These are phyloP conservation scores for Chaetomidium leptoderma DNA, from an alignment of 495 filamentous ascomycete genomes.

Conservation along the genomic window DNA sequence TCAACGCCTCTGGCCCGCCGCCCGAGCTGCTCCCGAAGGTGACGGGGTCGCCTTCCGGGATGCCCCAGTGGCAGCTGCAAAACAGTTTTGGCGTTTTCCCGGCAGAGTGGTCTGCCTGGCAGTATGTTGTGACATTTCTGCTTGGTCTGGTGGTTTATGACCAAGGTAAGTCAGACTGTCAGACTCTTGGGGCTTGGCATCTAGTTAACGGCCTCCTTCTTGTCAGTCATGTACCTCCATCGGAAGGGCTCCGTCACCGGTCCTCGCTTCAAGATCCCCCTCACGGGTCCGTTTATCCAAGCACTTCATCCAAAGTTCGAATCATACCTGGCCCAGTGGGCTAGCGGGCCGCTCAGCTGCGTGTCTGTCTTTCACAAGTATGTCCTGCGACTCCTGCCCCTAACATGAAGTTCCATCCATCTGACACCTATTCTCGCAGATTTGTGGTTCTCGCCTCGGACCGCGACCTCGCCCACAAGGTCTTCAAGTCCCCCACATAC, in stretches of 20 bases:
- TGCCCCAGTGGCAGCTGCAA: background rate
- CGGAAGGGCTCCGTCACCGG: constrained; percentile 78
- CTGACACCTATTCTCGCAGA: constrained; percentile 41
- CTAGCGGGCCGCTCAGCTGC: constrained; percentile 84
- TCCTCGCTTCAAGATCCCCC: constrained; percentile 78
- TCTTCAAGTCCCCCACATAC: constrained; percentile 89
- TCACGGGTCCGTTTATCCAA: constrained; percentile 92
- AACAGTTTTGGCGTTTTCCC: background rate
- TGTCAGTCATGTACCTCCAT: constrained; percentile 1
- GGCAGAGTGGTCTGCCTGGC: constrained; percentile 9
- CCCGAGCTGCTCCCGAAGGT: background rate
- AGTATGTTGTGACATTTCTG: constrained; percentile 20
- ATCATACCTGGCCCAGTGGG: constrained; percentile 87
- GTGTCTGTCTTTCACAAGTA: constrained; percentile 99
- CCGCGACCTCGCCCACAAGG: constrained; percentile 91
- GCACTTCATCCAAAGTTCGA: constrained; percentile 89
- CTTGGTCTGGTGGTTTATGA: constrained; percentile 24
- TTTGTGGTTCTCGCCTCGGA: constrained; percentile 97
- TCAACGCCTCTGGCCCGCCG: constrained; percentile 2
- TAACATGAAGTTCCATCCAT: background rate
- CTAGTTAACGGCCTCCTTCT: background rate
- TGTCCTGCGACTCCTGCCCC: constrained; percentile 27
- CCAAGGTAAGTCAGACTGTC: constrained; percentile 7
- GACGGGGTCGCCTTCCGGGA: background rate
- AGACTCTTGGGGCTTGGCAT: too few relatives aligned